Base-by-base conservation (phyloP, 495 filamentous ascomycete genomes). In the Lineolata rhizophorae region DNA sequence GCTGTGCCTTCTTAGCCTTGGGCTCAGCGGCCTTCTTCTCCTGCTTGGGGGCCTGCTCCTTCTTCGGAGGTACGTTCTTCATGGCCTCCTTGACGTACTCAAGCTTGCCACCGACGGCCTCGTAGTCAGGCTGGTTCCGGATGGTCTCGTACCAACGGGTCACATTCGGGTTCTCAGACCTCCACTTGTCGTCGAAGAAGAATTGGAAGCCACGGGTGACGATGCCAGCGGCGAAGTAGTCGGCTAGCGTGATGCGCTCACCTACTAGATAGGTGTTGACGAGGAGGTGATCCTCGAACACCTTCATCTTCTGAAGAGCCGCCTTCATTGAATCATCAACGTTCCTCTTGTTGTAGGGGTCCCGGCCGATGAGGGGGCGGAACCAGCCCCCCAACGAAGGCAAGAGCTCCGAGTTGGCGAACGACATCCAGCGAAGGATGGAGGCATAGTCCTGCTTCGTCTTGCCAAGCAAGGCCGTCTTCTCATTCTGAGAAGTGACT, bases 401-500 rank as follows among this genome's bases (percentile, higher is more conserved):
- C 39, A 93, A 67, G 41, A 92, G 49, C 60, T 95, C 90, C 39
- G 57, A 39, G 67, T 92, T 92, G 65, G 70, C 70, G 57, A 70
- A 91, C 28, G 84, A 93, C 75, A 91, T 73, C 84, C 84, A 94
- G 49, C 73, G 74, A 52, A 99, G 65, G 61, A 99, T 95, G 43
- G 85, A 84, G 47, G 87, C 87, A 57, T 72, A 80, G 67, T 99
- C 87, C 62, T 95, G 83, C 75, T 99, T 99, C 60, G 84, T 95
- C 71, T 94, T 94, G 49, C 87, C 87, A 39, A 99, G 67, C 31
- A 99, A 79, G 41, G 82, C 84, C 41, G 90, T 99, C 72, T 94
- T 95, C 72, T 95, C 87, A 57, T 99, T 95, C 64, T 99, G 87
- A 46, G 87, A 93, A 51, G 87, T 81, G 49, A 99, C 87, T 97